Evolutionary conservation across 768 basidiomycete species (phyloP).

Genomic region (Pluteus cervinus): DNA sequence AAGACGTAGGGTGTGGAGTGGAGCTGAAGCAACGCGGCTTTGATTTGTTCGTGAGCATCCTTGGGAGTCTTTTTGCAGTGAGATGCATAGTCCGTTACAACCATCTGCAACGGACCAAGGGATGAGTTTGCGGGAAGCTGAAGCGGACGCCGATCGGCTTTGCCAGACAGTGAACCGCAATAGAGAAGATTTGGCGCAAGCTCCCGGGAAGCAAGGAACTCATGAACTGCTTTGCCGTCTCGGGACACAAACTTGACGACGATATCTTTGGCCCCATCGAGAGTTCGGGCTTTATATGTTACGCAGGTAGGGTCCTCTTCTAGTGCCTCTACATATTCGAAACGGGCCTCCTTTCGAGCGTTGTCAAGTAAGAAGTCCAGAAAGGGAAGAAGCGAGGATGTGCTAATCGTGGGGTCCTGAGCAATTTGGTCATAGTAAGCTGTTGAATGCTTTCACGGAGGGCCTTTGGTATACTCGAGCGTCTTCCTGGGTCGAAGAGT

Average conservation of each 20-base stretch:
- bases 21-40: too few species aligned
- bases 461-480: conserved; percentile 9
- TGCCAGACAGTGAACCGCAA: background rate
- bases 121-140: conserved; percentile 1
- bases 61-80: too few species aligned
- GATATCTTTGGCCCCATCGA: background rate
- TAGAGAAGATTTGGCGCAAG: conserved; percentile 4
- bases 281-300: conserved; percentile 6
- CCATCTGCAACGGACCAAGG: background rate
- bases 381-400: conserved; percentile 16
- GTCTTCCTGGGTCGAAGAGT: conserved; percentile 14
- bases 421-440: conserved; percentile 11
- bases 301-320: conserved; percentile 10
- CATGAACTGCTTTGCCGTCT: conserved; percentile 9
- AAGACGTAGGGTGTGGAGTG: too few species aligned
- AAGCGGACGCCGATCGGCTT: background rate
- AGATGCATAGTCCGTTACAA: conserved; percentile 10
- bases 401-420: conserved; percentile 2
- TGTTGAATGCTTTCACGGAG: conserved; percentile 10
- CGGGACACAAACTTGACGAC: conserved; percentile 9
- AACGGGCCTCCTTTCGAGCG: conserved; percentile 1
- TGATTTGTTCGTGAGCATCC: too few species aligned
- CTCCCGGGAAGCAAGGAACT: conserved; percentile 4
- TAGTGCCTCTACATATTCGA: conserved; percentile 9
- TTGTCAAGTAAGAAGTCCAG: conserved; percentile 9